These are phyloP conservation scores for Auricularia auricula-judae DNA, from an alignment of 768 basidiomycete genomes.

Conservation along the genomic window DNA sequence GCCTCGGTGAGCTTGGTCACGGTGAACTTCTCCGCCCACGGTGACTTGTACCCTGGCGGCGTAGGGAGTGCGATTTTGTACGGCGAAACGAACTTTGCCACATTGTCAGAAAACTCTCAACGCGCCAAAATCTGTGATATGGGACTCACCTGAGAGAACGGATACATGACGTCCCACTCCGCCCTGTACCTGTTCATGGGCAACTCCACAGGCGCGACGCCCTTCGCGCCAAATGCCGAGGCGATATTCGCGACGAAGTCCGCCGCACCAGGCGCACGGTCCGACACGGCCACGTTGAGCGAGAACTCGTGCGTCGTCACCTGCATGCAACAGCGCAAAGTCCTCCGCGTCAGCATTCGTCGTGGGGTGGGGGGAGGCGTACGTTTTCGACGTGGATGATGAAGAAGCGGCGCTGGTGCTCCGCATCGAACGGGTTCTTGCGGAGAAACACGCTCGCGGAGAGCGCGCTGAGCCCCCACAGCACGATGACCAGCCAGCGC, in stretches of 20 bases:
- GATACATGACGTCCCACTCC: slow-evolving; percentile 84
- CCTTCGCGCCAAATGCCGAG: slow-evolving; percentile 38
- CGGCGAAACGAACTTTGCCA: slow-evolving; percentile 63
- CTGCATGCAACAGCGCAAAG: slow-evolving; percentile 26
- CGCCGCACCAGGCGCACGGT: slow-evolving; percentile 69
- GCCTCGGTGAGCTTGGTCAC: slow-evolving; percentile 49
- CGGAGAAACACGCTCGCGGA: slow-evolving; percentile 51
- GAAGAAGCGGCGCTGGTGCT: slow-evolving; percentile 83
- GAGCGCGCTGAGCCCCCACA: slow-evolving; percentile 35
- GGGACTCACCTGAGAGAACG: slow-evolving; percentile 55
- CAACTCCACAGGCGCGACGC: slow-evolving; percentile 31
- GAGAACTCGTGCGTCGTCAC: slow-evolving; percentile 60
- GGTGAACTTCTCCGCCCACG: slow-evolving; percentile 38
- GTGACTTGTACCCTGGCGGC: slow-evolving; percentile 37
- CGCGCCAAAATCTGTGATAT: not conserved
- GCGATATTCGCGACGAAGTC: slow-evolving; percentile 52
- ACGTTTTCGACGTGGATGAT: slow-evolving; percentile 82
- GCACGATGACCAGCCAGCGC: slow-evolving; percentile 28
- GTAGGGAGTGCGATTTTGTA: slow-evolving; percentile 62
- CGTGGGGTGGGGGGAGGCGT: slow-evolving; percentile 17
- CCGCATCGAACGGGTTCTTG: slow-evolving; percentile 58
- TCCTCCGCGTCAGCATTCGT: not conserved
- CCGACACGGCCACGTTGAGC: slow-evolving; percentile 72
- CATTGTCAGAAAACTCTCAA: slow-evolving; percentile 1
- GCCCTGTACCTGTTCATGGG: slow-evolving; percentile 66